A percentile compares a stretch with the other conserved stretches of the same genome.
Evolutionary conservation across 1,284 basidiomycete species (phyloP).

Genomic region (Sanghuangporus sanghuang): DNA sequence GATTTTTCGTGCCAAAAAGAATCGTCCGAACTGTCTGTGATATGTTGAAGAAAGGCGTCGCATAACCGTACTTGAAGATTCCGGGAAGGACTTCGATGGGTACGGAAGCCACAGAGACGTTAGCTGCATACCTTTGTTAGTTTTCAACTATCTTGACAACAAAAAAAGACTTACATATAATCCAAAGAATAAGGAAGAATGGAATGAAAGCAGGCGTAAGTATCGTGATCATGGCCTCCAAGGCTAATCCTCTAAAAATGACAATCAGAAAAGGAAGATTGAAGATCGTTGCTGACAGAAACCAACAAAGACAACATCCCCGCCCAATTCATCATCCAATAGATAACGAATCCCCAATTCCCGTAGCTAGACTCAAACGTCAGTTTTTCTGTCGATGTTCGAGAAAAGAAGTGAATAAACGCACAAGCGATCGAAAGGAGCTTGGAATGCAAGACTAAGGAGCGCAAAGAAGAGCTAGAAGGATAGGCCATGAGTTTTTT

Average conservation of each 20-base stretch:
- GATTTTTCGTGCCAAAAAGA: constrained; percentile 64
- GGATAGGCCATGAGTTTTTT: not conserved
- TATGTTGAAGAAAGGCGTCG: constrained; percentile 70
- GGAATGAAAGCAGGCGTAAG: constrained; percentile 49
- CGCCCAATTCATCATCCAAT: constrained; percentile 70
- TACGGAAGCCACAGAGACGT: constrained; percentile 59
- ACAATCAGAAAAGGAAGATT: not conserved
- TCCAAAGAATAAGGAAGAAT: constrained; percentile 61
- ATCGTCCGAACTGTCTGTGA: constrained; percentile 55
- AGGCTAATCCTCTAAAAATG: constrained; percentile 43
- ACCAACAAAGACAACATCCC: constrained; percentile 54
- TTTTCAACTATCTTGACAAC: not conserved
- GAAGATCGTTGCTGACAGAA: not conserved
- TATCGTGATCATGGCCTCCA: constrained; percentile 58
- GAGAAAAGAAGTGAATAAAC: constrained; percentile 16
- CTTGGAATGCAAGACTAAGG: constrained; percentile 60
- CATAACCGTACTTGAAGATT: constrained; percentile 64
- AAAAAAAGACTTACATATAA: constrained; percentile 46
- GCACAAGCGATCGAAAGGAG: constrained; percentile 48
- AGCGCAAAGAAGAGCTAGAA: constrained; percentile 51
- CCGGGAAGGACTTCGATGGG: constrained; percentile 65
- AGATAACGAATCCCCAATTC: constrained; percentile 60
- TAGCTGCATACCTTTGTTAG: constrained; percentile 34
- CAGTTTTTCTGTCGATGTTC: not conserved
- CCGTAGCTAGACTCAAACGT: constrained; percentile 37